Evolutionary conservation across 1,139 yeast species (phyloP).

Genomic region (Suhomyces wounanorum): DNA sequence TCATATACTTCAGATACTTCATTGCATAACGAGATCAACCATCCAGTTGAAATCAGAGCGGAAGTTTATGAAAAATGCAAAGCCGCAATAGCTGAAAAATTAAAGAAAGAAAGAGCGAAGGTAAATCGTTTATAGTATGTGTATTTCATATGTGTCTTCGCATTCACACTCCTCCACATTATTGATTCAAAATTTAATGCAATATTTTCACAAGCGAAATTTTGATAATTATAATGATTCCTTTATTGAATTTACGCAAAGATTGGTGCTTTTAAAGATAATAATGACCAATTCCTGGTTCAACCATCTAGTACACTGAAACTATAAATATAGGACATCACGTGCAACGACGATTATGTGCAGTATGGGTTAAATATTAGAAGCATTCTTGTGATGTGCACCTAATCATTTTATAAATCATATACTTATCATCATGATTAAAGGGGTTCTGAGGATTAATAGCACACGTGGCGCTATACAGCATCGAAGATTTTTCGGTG

Average conservation of each 20-base stretch:
- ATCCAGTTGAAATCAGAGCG: conserved; percentile 7
- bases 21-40: conserved; percentile 1
- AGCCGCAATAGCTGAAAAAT: conserved; percentile 27
- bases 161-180: no score
- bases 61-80: conserved; percentile 34
- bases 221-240: no score
- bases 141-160: no score
- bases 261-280: no score
- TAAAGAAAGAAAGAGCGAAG: conserved; percentile 22
- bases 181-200: no score
- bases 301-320: no score
- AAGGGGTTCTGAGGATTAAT: not conserved
- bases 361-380: not conserved
- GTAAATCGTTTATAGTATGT: not conserved
- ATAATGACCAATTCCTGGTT: no score
- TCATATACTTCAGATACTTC: conserved; percentile 7
- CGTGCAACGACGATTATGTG: no score
- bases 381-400: not conserved
- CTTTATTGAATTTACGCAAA: no score
- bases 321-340: no score
- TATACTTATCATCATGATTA: not conserved
- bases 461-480: not conserved
- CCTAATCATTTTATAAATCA: not conserved
- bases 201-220: no score
- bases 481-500: not conserved